phyloP scores from a whole-genome alignment of 2,329 filamentous ascomycete genomes.

The Cladosporium cucumerinum region DNA sequence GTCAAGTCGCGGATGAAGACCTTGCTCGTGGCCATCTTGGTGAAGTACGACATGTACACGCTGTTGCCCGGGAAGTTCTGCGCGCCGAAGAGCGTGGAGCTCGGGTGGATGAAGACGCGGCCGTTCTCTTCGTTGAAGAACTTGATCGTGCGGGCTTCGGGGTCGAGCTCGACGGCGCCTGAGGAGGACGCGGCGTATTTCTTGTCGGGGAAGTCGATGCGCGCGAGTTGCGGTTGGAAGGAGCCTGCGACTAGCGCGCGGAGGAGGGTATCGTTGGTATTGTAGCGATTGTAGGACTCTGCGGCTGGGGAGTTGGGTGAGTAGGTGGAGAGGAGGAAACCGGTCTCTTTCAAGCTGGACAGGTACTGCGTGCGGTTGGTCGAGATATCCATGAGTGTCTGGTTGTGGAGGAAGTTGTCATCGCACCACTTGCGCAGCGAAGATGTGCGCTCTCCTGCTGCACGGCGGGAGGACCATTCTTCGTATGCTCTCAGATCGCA shows the following conservation, averaged over 20 bases:
- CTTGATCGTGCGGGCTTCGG: conserved; percentile 86
- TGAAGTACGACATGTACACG: conserved; percentile 84
- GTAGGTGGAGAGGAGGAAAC: conserved; percentile 60
- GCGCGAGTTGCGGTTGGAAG: conserved; percentile 75
- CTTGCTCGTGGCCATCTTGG: conserved; percentile 86
- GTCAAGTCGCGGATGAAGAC: conserved; percentile 89
- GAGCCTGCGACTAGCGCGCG: conserved; percentile 50
- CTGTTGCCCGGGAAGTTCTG: conserved; percentile 73
- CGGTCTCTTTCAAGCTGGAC: conserved; percentile 78
- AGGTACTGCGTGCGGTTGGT: conserved; percentile 85
- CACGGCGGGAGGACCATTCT: conserved; percentile 68
- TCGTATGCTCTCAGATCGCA: conserved; percentile 83
- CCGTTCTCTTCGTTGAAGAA: conserved; percentile 83
- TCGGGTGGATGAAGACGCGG: conserved; percentile 89
- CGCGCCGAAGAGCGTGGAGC: conserved; percentile 78
- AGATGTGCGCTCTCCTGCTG: conserved; percentile 54
- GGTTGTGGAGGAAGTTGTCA: conserved; percentile 76
- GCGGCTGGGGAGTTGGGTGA: conserved; percentile 21
- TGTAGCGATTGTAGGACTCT: conserved; percentile 47
- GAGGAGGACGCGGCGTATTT: conserved; percentile 86
- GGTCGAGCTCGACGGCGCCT: conserved; percentile 88
- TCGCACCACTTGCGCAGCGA: conserved; percentile 75
- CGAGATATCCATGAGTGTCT: conserved; percentile 82
- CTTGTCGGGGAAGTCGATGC: conserved; percentile 91
- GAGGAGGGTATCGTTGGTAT: conserved; percentile 44